Base-by-base conservation (phyloP, 768 basidiomycete species). In the Termitomyces titanicus region DNA sequence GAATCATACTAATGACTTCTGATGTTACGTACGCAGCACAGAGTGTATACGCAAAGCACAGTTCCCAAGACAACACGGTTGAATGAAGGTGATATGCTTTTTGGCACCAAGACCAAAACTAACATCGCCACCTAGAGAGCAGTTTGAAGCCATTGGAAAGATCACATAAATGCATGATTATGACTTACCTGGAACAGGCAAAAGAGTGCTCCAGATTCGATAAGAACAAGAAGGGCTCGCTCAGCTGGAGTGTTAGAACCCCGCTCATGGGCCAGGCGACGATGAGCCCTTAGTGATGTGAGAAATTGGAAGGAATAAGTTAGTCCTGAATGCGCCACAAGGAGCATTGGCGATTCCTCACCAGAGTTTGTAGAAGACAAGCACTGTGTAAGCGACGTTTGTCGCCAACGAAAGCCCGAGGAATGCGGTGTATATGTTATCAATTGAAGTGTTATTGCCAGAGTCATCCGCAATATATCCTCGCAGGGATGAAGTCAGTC, bases 401-500 rank as follows among this genome's bases (percentile, higher is more conserved):
- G 57, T 54, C 10, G 57, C 57, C 20, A 58, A 27, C 3, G 53
- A 58, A 24, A 58, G 43, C 22, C 40, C 57, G 9, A 54, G 24
- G 34, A 45, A 37, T 10, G 57, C 47, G 5, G 35, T 45, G n/a
- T 40, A 54, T 1, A 58, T 5, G 34, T 44, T 50, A 33, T 33
- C 43, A 0, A 40, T 54, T 7, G 48, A 11, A 11, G 20, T 12
- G 8, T 45, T 39, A 5, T 44, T 24, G 7, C 53, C 57, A 17
- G n/a, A 9, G 17, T 34, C 31, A 12, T 44, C 47, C 1, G 42
- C 47, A 10, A 54, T 2, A 27, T 37, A 38, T 17, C 47, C 42
- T 8, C 15, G 35, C 1, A 54, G 24, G 11, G 47, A 47, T 2
- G 53, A 54, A 37, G 47, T 58, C 13, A 54, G n/a, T n/a, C 40